phyloP scores from a whole-genome alignment of 1,284 basidiomycete genomes.

The Marasmius fiardii region DNA sequence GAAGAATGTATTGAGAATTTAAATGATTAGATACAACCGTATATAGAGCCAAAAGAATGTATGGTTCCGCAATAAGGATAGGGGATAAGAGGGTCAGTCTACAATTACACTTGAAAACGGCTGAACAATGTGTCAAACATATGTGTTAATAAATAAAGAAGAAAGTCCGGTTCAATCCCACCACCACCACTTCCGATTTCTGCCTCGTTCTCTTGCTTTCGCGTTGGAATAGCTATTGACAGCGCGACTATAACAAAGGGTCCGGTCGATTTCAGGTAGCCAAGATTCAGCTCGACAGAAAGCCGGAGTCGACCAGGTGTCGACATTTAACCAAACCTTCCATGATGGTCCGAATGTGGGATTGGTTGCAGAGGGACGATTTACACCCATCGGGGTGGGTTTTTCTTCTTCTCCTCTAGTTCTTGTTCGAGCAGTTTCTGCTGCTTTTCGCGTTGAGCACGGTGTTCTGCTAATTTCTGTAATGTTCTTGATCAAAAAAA shows the following conservation, averaged over 20 bases:
- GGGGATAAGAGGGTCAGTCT: too few relatives aligned
- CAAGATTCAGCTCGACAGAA: background rate
- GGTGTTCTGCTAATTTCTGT: conserved; percentile 61
- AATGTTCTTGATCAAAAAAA: background rate
- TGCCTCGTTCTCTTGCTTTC: background rate
- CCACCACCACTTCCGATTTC: background rate
- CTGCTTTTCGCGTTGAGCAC: conserved; percentile 49
- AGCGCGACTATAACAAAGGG: background rate
- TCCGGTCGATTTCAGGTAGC: background rate
- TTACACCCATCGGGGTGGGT: conserved; percentile 6
- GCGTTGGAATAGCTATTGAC: background rate
- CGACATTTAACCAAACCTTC: background rate
- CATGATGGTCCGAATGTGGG: background rate
- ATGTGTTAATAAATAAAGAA: background rate
- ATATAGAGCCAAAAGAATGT: too few relatives aligned
- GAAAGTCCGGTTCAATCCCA: background rate
- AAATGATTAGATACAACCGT: too few relatives aligned
- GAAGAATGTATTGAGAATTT: too few relatives aligned
- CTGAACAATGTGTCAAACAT: too few relatives aligned
- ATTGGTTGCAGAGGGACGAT: background rate
- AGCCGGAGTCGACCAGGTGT: background rate
- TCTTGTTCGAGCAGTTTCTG: conserved; percentile 37
- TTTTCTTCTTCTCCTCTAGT: conserved; percentile 29
- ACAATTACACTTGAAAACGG: too few relatives aligned
- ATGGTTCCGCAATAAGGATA: too few relatives aligned